A percentile compares a stretch with the other conserved stretches of the same genome.
Evolutionary conservation across 768 basidiomycete genomes (phyloP).

Genomic region (Lactarius deliciosus): DNA sequence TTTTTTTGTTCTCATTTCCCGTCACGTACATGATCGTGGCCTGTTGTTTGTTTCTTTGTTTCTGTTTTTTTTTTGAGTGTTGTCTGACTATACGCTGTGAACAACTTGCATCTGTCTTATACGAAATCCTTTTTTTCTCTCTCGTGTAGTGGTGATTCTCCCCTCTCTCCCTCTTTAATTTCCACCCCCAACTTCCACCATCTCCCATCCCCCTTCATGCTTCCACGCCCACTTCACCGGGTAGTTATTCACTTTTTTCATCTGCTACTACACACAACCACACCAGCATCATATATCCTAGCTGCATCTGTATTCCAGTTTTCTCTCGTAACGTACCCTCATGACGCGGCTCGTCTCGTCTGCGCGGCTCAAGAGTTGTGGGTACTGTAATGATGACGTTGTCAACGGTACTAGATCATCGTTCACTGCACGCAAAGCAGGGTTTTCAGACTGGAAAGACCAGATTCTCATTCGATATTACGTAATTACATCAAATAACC

Average conservation of each 20-base stretch:
- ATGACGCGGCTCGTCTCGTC: neutral
- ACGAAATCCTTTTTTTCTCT: neutral
- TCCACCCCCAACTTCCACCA: too few relatives aligned
- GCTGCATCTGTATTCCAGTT: constrained; percentile 30
- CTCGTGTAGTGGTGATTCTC: neutral
- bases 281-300: constrained; percentile 30
- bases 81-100: constrained; percentile 31
- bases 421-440: too few relatives aligned
- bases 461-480: neutral
- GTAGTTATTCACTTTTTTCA: constrained; percentile 20
- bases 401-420: too few relatives aligned
- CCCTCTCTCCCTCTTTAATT: neutral
- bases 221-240: neutral
- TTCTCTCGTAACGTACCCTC: constrained; percentile 4
- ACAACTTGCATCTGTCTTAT: constrained; percentile 21
- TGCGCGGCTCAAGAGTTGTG: too few relatives aligned
- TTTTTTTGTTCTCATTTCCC: too few relatives aligned
- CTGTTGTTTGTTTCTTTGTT: neutral
- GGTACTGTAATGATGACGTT: too few relatives aligned
- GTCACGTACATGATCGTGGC: constrained; percentile 8
- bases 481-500: constrained; percentile 6
- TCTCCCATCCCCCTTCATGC: neutral
- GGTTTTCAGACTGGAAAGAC: too few relatives aligned
- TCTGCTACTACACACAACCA: constrained; percentile 29
- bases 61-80: constrained; percentile 9